Base-by-base conservation (phyloP, 352 stramenopile species). In the Phytophthora crassamura region DNA sequence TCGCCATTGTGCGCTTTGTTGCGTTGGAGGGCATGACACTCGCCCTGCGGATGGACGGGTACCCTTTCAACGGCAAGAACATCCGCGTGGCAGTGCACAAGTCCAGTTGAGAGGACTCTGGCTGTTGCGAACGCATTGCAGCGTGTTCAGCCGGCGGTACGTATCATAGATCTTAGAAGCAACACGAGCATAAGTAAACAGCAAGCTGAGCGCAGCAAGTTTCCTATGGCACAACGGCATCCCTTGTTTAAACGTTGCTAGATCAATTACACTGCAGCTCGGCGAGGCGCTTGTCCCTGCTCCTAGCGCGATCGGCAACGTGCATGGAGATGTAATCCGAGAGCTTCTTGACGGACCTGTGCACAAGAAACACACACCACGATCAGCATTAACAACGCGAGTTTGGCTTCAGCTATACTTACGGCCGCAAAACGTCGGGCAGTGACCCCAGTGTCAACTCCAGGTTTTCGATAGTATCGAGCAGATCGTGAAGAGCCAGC, bases 1-100 rank as follows among this genome's bases (percentile, higher is more conserved):
- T 90, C 15, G 80, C 83, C 5, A 75, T 91, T 54, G 75, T 91
- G 43, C 75, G 72, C 7, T 91, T 91, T 63, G 69, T 65, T 3
- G 51, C 72, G 11, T 55, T 77, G n/a, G 78, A 88, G 16, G 73
- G 78, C 22, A 80, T 86, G 66, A 72, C 66, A 48, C 71, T 75
- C 4, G 82, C 82, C 30, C 54, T 91, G 64, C 70, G 69, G 30
- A 89, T 91, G 83, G 74, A 90, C 42, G 77, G 80, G 18, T 90
- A 88, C 58, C 80, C 82, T 15, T 90, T 89, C 43, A 78, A 88
- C 48, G 77, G 80, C 77, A 85, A 87, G 61, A 76, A 74, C 51
- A 90, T 91, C 57, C 78, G 71, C 28, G 78, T 91, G 16, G 68
- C 60, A 10, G 52, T 89, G 36, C 68, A 78, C 50, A 74, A 75